Evolutionary conservation across 2,329 filamentous ascomycete genomes (phyloP).

Genomic region (Graphilbum fragrans): DNA sequence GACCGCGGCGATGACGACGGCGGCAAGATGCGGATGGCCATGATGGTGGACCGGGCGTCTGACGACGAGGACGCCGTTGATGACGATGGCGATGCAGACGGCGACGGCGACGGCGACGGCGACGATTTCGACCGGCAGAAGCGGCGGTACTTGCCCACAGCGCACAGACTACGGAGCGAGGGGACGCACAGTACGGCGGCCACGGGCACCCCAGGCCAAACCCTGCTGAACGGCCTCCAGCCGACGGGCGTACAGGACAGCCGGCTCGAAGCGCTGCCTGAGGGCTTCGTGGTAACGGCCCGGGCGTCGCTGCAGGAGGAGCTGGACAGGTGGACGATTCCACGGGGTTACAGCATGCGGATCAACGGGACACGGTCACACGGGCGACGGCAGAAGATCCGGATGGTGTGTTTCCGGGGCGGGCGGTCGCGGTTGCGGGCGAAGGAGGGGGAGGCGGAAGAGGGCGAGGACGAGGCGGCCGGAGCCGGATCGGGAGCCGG

Average conservation of each 20-base stretch:
- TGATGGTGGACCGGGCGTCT: not conserved
- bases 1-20: not conserved
- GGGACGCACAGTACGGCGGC: not conserved
- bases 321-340: constrained; percentile 22
- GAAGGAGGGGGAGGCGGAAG: constrained; percentile 3
- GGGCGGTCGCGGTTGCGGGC: constrained; percentile 20
- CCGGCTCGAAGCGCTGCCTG: constrained; percentile 20
- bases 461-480: not conserved
- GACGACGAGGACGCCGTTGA: not conserved
- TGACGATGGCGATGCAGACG: not conserved
- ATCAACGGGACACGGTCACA: constrained; percentile 24
- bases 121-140: not conserved
- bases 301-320: constrained; percentile 22
- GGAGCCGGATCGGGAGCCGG: constrained; percentile 9
- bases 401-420: constrained; percentile 24
- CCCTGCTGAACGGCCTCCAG: not conserved
- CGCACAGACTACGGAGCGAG: too few species aligned
- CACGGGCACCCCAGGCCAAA: not conserved
- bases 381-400: constrained; percentile 22
- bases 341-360: constrained; percentile 25
- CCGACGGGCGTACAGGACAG: constrained; percentile 5
- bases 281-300: constrained; percentile 19
- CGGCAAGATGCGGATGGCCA: not conserved
- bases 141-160: too few species aligned
- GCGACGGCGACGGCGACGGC: constrained; percentile 1